Base-by-base conservation (phyloP, 1,284 basidiomycete species). In the Fomitopsis pinicola region DNA sequence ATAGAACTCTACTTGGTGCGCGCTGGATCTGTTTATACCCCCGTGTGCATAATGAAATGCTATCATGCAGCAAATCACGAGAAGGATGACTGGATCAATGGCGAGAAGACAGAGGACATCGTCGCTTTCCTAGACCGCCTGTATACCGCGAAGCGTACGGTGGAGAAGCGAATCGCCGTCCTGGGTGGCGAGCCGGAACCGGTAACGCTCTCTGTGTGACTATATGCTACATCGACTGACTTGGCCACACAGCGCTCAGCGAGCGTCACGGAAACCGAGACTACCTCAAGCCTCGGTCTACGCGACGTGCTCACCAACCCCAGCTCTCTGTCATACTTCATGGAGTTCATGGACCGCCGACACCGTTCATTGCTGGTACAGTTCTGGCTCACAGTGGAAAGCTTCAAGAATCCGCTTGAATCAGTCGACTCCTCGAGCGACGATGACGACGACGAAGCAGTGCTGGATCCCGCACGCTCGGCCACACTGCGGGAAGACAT, bases 321-420 rank as follows among this genome's bases (percentile, higher is more conserved):
- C 0, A 91, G 88, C 35, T 94, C 94, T 0, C 82, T 98, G 0
- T 95, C 92, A 1, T 97, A 97, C 72, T 94, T 97, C 77, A 96
- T 98, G 87, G 97, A 99, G 76, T 97, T 93, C 71, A 96, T 98
- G 93, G 97, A 98, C 67, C 85, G 96, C 7, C 85, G 92, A 2
- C 83, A 88, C 61, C 87, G 92, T 35, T 91, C 94, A 15, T 73
- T 94, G 9, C 84, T 95, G 3, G 92, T 98, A 2, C 97, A 98
- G 67, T 99, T 98, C 76, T 98, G 97, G 97, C 80, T 98, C 2
- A 93, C 94, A 0, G 93, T 98, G 0, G 95, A 98, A 74, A 94
- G 93, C 57, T 96, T 98, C 82, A 98, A 98, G 76, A 94, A 97
- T 67, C 97, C 97, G 0, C 79, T 99, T 19, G 96, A 98, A 72